phyloP scores from a whole-genome alignment of 495 filamentous ascomycete genomes.

The Pyrenula massariospora region DNA sequence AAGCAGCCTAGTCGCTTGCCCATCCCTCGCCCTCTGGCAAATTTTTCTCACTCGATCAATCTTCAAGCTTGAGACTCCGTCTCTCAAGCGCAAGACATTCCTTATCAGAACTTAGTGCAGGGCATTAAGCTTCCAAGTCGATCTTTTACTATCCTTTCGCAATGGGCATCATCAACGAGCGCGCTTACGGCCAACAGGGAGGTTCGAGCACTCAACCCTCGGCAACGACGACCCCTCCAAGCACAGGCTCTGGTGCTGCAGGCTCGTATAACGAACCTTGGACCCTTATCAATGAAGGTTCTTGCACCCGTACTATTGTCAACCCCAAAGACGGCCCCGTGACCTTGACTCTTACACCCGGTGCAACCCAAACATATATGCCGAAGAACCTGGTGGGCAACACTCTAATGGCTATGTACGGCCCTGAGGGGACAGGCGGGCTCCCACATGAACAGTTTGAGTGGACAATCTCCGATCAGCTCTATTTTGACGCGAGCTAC shows the following conservation, averaged over 20 bases:
- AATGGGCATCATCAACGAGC: neutral
- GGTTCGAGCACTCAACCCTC: no score
- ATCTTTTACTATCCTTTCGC: neutral
- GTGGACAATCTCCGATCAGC: neutral
- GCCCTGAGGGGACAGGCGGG: no score
- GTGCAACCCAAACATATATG: neutral
- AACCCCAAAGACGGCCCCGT: neutral
- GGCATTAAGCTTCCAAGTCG: neutral
- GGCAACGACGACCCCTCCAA: no score
- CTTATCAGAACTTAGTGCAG: neutral
- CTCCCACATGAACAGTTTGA: neutral
- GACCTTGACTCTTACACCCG: neutral
- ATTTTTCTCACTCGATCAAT: no score
- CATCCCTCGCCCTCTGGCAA: neutral
- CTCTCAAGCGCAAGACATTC: neutral
- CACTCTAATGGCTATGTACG: neutral
- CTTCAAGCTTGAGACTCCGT: no score
- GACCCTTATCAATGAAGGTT: neutral
- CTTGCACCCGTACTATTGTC: neutral
- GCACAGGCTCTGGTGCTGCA: neutral
- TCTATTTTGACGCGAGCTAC: neutral
- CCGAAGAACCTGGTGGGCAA: neutral
- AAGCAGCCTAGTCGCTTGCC: neutral
- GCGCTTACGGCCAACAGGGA: no score
- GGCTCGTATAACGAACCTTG: neutral